Evolutionary conservation across 1,139 yeast genomes (phyloP), one percentile per base, ranked within the genome.

Genomic region (Taphrina betulina): DNA sequence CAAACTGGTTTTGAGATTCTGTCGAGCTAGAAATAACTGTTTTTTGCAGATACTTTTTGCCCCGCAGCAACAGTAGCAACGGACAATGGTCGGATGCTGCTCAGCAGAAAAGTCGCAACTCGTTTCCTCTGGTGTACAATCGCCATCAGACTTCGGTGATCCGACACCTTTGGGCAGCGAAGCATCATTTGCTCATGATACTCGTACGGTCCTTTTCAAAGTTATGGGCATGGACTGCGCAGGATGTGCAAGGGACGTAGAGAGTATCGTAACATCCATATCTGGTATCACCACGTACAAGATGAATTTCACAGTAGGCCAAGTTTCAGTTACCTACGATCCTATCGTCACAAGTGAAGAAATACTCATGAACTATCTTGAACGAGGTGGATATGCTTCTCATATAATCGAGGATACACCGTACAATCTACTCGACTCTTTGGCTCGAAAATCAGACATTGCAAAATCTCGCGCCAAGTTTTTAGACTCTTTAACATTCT

Each of bases 371-470:
- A 19, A 23, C 5, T 22, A 33, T 12, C 34, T 45, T 5, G 23
- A 20, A 24, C 8, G 24, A 3, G 42, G 31, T 16, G 52, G 52
- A 8, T 45, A 45, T 31, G 10, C 28, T 5, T 48, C 40, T 14
- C 16, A 20, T 12, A 33, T 23, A 14, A 24, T 26, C 12, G 17
- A 14, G 7, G 44, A 37, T 28, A n/a, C 53, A 3, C 34, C 24
- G 8, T 10, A 10, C n/a, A 36, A 36, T n/a, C 23, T 29, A 19
- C 33, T 40, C 14, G 16, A n/a, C 1, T 14, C 54, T n/a, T 73
- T 92, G 35, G 75, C 87, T 0, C 80, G 86, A 62, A 75, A 78
- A 8, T 80, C 82, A 63, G 96, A 90, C 62, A 83, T 87, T 40
- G 71, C 73, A 50, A 79, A 77, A 63, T 90, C 95, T 92, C 77